Evolutionary conservation across 1,139 yeast genomes (phyloP).

Genomic region (Saccharomyces hybrid): DNA sequence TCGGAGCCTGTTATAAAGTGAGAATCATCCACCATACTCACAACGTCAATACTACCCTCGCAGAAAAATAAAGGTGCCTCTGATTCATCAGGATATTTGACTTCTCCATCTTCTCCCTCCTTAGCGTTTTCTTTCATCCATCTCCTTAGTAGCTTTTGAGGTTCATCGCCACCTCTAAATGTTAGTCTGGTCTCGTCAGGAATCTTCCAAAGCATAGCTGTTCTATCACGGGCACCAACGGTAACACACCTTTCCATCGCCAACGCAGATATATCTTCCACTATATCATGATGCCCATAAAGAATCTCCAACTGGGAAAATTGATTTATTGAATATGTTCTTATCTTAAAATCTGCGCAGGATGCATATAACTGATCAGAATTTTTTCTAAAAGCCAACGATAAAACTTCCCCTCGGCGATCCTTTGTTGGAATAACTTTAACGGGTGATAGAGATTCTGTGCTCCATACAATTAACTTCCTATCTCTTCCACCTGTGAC

Average conservation of each 20-base stretch:
- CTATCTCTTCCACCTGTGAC: conserved; percentile 89
- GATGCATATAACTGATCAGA: conserved; percentile 86
- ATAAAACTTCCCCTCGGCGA: conserved; percentile 60
- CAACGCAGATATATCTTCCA: conserved; percentile 71
- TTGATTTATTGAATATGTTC: conserved; percentile 81
- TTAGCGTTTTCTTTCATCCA: conserved; percentile 33
- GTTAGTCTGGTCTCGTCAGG: conserved; percentile 91
- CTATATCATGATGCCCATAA: conserved; percentile 92
- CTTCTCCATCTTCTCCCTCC: conserved; percentile 28
- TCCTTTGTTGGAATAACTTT: conserved; percentile 69
- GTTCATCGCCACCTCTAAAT: conserved; percentile 79
- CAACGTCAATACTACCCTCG: conserved; percentile 90
- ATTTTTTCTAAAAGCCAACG: conserved; percentile 68
- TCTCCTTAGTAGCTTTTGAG: conserved; percentile 38
- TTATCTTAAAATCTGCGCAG: conserved; percentile 83
- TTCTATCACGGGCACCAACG: conserved; percentile 89
- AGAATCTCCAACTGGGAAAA: conserved; percentile 81
- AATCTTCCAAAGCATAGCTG: conserved; percentile 94
- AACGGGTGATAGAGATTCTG: conserved; percentile 65
- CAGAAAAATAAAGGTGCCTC: conserved; percentile 39
- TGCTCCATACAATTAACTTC: conserved; percentile 76
- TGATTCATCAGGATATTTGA: conserved; percentile 20
- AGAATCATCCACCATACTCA: conserved; percentile 84
- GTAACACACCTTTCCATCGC: conserved; percentile 87
- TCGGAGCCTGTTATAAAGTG: conserved; percentile 93